A percentile compares a stretch with the other conserved stretches of the same genome.
These are phyloP conservation scores for Kodamaea leandrae DNA, from an alignment of 805 yeast species.

Conservation along the genomic window DNA sequence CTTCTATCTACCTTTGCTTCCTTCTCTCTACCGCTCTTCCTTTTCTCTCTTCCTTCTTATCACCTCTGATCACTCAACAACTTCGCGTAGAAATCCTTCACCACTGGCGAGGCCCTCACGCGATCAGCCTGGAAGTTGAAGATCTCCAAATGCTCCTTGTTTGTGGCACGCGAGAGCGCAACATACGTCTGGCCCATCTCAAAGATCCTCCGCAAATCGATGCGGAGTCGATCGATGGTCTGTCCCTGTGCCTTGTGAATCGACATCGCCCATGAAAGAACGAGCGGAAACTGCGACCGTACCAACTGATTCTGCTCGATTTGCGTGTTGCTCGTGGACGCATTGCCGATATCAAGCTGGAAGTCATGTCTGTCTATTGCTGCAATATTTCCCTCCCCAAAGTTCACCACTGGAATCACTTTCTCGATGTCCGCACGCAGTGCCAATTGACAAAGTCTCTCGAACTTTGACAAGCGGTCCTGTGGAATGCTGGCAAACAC, in stretches of 20 bases:
- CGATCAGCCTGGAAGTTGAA: constrained; percentile 58
- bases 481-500: constrained; percentile 21
- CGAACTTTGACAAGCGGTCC: constrained; percentile 24
- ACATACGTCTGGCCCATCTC: constrained; percentile 86
- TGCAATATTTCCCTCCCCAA: constrained; percentile 35
- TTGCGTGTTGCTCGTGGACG: constrained; percentile 5
- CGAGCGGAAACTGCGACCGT: constrained; percentile 64
- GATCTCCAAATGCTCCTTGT: constrained; percentile 63
- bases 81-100: constrained; percentile 29
- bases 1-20: too few relatives aligned
- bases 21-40: neutral
- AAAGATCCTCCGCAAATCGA: constrained; percentile 63
- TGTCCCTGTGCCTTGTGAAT: constrained; percentile 88
- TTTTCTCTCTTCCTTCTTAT: neutral
- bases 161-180: constrained; percentile 75
- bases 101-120: constrained; percentile 41
- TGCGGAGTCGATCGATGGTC: constrained; percentile 66
- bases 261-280: constrained; percentile 79
- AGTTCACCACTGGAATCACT: constrained; percentile 47
- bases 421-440: constrained; percentile 10
- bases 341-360: constrained; percentile 25
- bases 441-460: constrained; percentile 21
- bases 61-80: constrained; percentile 1
- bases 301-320: constrained; percentile 23
- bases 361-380: constrained; percentile 41